phyloP scores from a whole-genome alignment of 2,329 filamentous ascomycete species.

The Venturia nashicola region DNA sequence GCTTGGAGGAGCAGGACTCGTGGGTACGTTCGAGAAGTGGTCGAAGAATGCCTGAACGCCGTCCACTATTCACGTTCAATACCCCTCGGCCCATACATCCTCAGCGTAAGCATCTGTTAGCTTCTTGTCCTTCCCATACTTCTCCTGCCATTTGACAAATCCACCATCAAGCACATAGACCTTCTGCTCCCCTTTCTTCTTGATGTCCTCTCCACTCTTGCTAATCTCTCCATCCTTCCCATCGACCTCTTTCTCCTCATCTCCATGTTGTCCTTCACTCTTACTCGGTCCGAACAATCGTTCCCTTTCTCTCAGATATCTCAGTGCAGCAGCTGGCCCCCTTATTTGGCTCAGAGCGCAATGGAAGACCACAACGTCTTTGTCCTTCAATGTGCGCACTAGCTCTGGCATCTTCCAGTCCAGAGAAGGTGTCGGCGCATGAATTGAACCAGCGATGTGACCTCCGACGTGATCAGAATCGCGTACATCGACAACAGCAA shows the following conservation, averaged over 20 bases:
- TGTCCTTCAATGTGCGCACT: conserved; percentile 62
- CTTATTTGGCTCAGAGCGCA: conserved; percentile 86
- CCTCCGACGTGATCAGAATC: conserved; percentile 86
- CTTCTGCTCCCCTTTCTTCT: conserved; percentile 41
- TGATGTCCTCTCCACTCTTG: conserved; percentile 12
- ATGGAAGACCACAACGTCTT: conserved; percentile 84
- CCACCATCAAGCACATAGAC: conserved; percentile 74
- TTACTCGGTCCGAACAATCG: conserved; percentile 28
- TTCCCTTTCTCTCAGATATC: conserved; percentile 63
- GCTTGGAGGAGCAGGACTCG: neutral
- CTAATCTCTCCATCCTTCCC: conserved; percentile 8
- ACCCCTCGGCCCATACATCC: conserved; percentile 58
- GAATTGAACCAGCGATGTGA: conserved; percentile 66
- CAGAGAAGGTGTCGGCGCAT: conserved; percentile 62
- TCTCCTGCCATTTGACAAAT: conserved; percentile 82
- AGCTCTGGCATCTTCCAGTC: conserved; percentile 71
- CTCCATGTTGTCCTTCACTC: conserved; percentile 6
- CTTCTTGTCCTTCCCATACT: conserved; percentile 59
- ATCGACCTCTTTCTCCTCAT: conserved; percentile 15
- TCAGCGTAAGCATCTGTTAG: conserved; percentile 76
- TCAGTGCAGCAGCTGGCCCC: conserved; percentile 71
- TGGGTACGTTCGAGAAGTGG: neutral
- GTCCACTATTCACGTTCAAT: neutral
- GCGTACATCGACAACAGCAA: conserved; percentile 79
- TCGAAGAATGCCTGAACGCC: neutral